Base-by-base conservation (phyloP, 345 rosid species). In the Citrus maxima region DNA sequence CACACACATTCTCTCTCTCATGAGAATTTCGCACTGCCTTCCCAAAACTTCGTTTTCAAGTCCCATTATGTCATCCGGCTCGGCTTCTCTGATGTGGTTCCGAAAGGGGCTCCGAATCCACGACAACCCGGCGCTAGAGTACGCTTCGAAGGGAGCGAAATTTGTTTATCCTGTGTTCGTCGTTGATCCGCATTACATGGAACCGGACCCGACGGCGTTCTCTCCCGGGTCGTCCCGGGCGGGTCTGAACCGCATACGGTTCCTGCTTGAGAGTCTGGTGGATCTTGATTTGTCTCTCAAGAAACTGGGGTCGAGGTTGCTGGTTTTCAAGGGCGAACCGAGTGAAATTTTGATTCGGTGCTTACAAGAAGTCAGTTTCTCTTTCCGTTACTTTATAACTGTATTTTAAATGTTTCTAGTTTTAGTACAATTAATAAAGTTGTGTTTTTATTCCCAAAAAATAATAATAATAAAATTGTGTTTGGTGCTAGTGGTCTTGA, bases 51-150 rank as follows among this genome's bases (percentile, higher is more conserved):
- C 25, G 34, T 35, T 7, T 27, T 25, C 25, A 35, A 84, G 75
- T 18, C 82, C 87, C 56, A 8, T 51, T 21, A 86, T 91, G 94
- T 66, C 91, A 14, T 37, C 88, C 51, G 77, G 82, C 59, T 89
- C 93, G 61, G 71, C 77, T 77, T 91, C 97, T n/a, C 85, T 95
- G 58, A 79, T 95, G 86, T 95, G 99, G 99, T 95, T 95, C 78
- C 86, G 98, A 5, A 95, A 95, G 84, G 99, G 96, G 13, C 95
- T 95, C 21, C 91, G 98, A 72, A 51, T 95, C 83, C 99, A 95
- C 85, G 98, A 95, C 84, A 95, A 95, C 83, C 98, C 99, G 60
- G 97, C 98, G 46, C 88, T 95, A 37, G 85, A 86, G 64, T 83
- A 83, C 79, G 96, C 99, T 56, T 84, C 93, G 6, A 87, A 79